Evolutionary conservation across 805 yeast species (phyloP).

Genomic region (Barnettozyma wickerhamii): DNA sequence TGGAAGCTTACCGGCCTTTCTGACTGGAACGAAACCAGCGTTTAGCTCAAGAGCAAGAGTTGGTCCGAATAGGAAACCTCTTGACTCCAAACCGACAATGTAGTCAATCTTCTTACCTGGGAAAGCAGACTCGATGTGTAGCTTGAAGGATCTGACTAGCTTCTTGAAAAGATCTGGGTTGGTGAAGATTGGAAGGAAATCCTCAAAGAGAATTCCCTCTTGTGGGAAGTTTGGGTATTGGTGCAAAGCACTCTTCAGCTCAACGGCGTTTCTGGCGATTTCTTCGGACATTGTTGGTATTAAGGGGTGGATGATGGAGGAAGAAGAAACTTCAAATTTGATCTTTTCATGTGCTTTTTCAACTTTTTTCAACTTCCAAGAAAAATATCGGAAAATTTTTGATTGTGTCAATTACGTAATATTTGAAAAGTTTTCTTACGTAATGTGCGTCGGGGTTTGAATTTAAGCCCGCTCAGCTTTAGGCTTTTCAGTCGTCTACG

Average conservation of each 20-base stretch:
- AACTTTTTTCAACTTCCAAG: not conserved
- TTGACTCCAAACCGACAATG: slow-evolving; percentile 90
- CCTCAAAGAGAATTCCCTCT: slow-evolving; percentile 92
- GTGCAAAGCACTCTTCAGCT: slow-evolving; percentile 48
- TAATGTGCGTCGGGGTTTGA: not conserved
- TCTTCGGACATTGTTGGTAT: slow-evolving; percentile 9
- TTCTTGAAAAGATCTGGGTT: slow-evolving; percentile 77
- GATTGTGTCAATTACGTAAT: not conserved
- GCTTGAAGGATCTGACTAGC: slow-evolving; percentile 73
- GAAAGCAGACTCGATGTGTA: slow-evolving; percentile 58
- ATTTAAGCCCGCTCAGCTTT: too few relatives aligned
- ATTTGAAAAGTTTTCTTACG: too few relatives aligned
- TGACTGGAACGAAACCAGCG: slow-evolving; percentile 91
- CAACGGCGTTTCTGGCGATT: slow-evolving; percentile 32
- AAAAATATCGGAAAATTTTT: too few relatives aligned
- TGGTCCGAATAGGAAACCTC: slow-evolving; percentile 97
- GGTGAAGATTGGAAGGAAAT: slow-evolving; percentile 90
- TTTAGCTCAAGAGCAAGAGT: slow-evolving; percentile 83
- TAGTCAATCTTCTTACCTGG: slow-evolving; percentile 69
- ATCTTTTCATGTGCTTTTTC: slow-evolving; percentile 5
- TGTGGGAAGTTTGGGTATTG: slow-evolving; percentile 94
- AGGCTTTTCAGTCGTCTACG: too few relatives aligned
- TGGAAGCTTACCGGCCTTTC: slow-evolving; percentile 94
- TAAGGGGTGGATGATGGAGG: not conserved
- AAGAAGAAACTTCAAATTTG: too few relatives aligned